A percentile compares a stretch with the other conserved stretches of the same genome.
Evolutionary conservation across 495 filamentous ascomycete species (phyloP).

Genomic region (Neurospora sp.): DNA sequence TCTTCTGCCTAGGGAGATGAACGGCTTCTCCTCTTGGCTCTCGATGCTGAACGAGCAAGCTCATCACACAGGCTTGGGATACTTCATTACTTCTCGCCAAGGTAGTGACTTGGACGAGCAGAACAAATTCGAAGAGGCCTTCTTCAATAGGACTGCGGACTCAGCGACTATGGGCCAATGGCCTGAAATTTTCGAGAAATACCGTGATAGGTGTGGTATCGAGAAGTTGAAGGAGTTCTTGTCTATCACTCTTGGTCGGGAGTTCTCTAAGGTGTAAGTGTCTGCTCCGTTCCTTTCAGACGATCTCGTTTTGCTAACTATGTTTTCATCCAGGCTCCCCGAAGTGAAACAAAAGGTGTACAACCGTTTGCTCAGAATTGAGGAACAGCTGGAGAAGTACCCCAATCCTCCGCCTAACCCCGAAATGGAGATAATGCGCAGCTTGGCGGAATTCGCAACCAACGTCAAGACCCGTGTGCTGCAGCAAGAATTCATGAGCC

Average conservation of each 20-base stretch:
- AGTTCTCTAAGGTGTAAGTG: slow-evolving; percentile 44
- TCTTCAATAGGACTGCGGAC: slow-evolving; percentile 38
- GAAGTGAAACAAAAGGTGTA: slow-evolving; percentile 48
- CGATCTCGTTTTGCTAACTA: background rate
- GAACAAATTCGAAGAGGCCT: slow-evolving; percentile 44
- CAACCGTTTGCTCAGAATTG: slow-evolving; percentile 34
- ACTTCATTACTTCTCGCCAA: slow-evolving; percentile 47
- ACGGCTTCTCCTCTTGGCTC: slow-evolving; percentile 39
- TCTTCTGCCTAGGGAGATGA: slow-evolving; percentile 39
- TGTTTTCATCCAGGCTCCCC: slow-evolving; percentile 37
- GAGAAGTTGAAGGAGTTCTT: slow-evolving; percentile 43
- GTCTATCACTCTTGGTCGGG: slow-evolving; percentile 40
- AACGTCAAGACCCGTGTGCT: slow-evolving; percentile 28
- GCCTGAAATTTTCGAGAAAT: slow-evolving; percentile 32
- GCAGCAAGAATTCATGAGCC: slow-evolving; percentile 17
- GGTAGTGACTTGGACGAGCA: slow-evolving; percentile 43
- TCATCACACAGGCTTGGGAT: slow-evolving; percentile 51
- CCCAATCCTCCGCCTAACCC: slow-evolving; percentile 47
- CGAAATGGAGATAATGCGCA: slow-evolving; percentile 36
- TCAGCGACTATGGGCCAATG: slow-evolving; percentile 28
- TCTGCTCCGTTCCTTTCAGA: too few species aligned
- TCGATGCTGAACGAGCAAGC: slow-evolving; percentile 45
- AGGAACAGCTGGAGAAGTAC: slow-evolving; percentile 35
- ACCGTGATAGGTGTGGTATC: slow-evolving; percentile 48
- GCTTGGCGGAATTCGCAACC: slow-evolving; percentile 29